A percentile compares a stretch with the other conserved stretches of the same genome.
Conservation (phyloP, 495 filamentous ascomycete genomes). For the Pyrenula massariospora region DNA sequence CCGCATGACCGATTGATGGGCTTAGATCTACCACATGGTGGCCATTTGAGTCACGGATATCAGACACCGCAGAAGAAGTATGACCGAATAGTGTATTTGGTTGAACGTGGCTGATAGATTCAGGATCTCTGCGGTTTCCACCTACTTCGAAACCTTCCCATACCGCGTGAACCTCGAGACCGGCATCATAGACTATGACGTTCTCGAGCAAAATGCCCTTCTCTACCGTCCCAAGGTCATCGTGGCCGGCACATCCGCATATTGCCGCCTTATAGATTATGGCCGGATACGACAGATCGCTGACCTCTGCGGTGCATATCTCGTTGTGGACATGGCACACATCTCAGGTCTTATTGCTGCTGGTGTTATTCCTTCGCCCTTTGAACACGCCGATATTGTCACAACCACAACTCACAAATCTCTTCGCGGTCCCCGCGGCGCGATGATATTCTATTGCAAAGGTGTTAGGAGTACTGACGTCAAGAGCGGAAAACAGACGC, state of each 20-base stretch:
- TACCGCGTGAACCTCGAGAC: constrained; percentile 86
- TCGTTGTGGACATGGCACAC: constrained; percentile 97
- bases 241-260: constrained; percentile 95
- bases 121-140: constrained; percentile 85
- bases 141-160: constrained; percentile 91
- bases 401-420: constrained; percentile 99
- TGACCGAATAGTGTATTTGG: constrained; percentile 14
- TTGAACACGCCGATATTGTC: constrained; percentile 89
- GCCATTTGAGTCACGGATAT: constrained; percentile 96
- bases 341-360: constrained; percentile 93
- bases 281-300: constrained; percentile 91
- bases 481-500: constrained; percentile 79
- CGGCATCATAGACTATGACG: constrained; percentile 95
- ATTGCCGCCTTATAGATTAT: constrained; percentile 98
- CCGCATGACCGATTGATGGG: constrained; percentile 96
- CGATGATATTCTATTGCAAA: constrained; percentile 99
- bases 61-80: constrained; percentile 87
- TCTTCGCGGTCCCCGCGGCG: constrained; percentile 92
- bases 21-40: constrained; percentile 92
- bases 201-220: constrained; percentile 79
- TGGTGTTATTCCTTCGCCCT: constrained; percentile 88
- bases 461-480: constrained; percentile 78
- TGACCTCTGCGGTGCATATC: constrained; percentile 86
- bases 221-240: constrained; percentile 93
- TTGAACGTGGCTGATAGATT: constrained; percentile 5